phyloP scores from a whole-genome alignment of 2,329 filamentous ascomycete genomes.

The Plectosphaerella plurivora region DNA sequence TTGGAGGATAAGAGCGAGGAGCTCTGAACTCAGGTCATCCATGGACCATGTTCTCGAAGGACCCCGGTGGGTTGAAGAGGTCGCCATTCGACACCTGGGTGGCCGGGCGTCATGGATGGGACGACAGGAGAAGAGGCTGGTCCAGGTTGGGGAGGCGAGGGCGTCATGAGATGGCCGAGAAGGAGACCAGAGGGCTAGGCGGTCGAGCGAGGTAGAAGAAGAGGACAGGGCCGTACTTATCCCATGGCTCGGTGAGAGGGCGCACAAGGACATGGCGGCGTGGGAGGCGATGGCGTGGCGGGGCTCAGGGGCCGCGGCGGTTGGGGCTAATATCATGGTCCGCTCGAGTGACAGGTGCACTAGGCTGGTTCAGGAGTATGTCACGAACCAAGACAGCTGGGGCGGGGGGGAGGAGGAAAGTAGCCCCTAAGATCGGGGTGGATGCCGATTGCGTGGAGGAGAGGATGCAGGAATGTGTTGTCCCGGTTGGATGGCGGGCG shows the following conservation, averaged over 20 bases:
- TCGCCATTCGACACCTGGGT: conserved; percentile 15
- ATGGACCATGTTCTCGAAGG: conserved; percentile 19
- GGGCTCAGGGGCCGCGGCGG: not conserved
- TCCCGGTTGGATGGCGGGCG: conserved; percentile 1
- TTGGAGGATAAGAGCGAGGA: conserved; percentile 35
- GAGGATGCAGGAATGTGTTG: not conserved
- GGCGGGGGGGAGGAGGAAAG: not conserved
- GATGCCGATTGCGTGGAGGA: conserved; percentile 7
- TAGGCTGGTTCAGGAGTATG: conserved; percentile 15
- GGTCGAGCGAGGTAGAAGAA: conserved; percentile 6
- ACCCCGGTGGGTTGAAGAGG: conserved; percentile 11
- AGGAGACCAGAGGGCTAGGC: conserved; percentile 5
- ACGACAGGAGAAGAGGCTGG: conserved; percentile 2
- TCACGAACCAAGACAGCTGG: conserved; percentile 2
- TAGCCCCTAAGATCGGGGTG: conserved; percentile 5
- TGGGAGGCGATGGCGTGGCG: conserved; percentile 1
- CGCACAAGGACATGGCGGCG: not conserved
- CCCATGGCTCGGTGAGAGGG: not conserved
- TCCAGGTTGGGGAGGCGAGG: not conserved
- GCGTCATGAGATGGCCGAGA: conserved; percentile 6
- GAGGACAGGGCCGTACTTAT: not conserved
- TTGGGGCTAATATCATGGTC: conserved; percentile 11
- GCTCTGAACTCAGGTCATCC: conserved; percentile 34
- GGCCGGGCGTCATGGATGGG: not conserved
- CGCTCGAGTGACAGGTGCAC: conserved; percentile 12